Evolutionary conservation across 1,139 yeast species (phyloP).

Genomic region (Candida sanyaensis): DNA sequence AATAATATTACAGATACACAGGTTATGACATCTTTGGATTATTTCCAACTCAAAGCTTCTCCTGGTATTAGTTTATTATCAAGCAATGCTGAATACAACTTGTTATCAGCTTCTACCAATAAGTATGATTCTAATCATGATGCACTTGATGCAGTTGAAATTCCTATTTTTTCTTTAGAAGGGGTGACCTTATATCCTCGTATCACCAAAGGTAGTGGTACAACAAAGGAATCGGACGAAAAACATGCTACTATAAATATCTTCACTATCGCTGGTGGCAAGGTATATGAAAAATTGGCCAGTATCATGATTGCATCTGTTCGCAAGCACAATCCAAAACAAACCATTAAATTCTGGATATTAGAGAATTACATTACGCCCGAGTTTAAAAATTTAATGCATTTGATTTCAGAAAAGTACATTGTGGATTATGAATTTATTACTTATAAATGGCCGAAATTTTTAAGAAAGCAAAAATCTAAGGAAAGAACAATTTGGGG

Average conservation of each 20-base stretch:
- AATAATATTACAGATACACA: slow-evolving; percentile 46
- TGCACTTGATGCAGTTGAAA: slow-evolving; percentile 17
- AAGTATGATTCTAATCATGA: slow-evolving; percentile 27
- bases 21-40: slow-evolving; percentile 75
- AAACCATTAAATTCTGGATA: slow-evolving; percentile 82
- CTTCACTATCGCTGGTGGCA: slow-evolving; percentile 83
- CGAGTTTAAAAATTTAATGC: slow-evolving; percentile 60
- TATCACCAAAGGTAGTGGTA: slow-evolving; percentile 23
- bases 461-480: slow-evolving; percentile 79
- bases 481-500: slow-evolving; percentile 86
- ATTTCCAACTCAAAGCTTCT: slow-evolving; percentile 66
- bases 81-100: slow-evolving; percentile 35
- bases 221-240: neutral
- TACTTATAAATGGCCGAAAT: slow-evolving; percentile 88
- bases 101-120: slow-evolving; percentile 38
- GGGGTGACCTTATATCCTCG: slow-evolving; percentile 53
- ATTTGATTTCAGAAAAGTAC: slow-evolving; percentile 56
- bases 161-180: slow-evolving; percentile 39
- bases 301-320: slow-evolving; percentile 82
- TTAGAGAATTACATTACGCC: slow-evolving; percentile 79
- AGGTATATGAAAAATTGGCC: slow-evolving; percentile 68
- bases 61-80: slow-evolving; percentile 68
- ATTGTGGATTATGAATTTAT: slow-evolving; percentile 71
- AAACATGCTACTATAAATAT: slow-evolving; percentile 70
- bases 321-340: slow-evolving; percentile 59